Evolutionary conservation across 441 rosid species (phyloP).

Genomic region (Eutrema salsugineum): DNA sequence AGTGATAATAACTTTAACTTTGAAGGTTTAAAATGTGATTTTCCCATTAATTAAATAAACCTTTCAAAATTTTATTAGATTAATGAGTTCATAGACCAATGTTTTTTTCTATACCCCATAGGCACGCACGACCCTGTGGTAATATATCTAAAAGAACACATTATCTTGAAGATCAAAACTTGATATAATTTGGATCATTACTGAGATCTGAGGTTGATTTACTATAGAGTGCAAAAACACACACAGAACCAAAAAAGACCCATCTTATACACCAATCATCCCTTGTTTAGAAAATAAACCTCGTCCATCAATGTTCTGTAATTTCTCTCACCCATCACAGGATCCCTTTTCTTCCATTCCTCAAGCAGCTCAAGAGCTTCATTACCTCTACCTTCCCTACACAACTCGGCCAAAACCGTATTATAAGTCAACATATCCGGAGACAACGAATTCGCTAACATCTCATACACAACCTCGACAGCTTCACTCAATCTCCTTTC

Average conservation of each 20-base stretch:
- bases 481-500: constrained; percentile 55
- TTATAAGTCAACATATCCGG: constrained; percentile 79
- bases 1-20: too few species aligned
- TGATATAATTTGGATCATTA: background rate
- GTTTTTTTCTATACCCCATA: too few species aligned
- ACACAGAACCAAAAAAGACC: background rate
- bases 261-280: background rate
- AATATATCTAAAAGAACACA: background rate
- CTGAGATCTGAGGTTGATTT: background rate
- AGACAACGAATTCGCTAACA: constrained; percentile 58
- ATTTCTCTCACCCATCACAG: constrained; percentile 64
- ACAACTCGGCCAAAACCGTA: constrained; percentile 73
- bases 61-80: too few species aligned
- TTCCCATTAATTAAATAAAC: too few species aligned
- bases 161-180: background rate
- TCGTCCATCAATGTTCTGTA: constrained; percentile 53
- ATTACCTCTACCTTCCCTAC: constrained; percentile 57
- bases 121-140: too few species aligned
- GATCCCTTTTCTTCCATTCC: constrained; percentile 65
- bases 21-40: too few species aligned
- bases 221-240: background rate
- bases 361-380: constrained; percentile 75
- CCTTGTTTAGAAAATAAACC: constrained; percentile 38
- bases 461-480: constrained; percentile 44
- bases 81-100: too few species aligned